phyloP scores from a whole-genome alignment of 2,329 filamentous ascomycete species.

The Blastomyces percursus region DNA sequence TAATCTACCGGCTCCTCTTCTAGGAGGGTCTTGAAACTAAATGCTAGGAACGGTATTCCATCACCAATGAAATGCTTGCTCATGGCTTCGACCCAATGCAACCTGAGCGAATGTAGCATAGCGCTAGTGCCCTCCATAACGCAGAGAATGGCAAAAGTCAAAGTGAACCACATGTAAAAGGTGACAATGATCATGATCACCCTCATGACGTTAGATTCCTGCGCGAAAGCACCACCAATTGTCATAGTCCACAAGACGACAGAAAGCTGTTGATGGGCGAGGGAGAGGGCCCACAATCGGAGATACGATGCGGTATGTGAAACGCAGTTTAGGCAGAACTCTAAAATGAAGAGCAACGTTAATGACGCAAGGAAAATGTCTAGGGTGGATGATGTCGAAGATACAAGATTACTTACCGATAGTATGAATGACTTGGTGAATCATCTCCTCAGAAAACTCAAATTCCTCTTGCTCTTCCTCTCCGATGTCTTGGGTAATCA shows the following conservation, averaged over 20 bases:
- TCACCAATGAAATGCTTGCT: slow-evolving; percentile 94
- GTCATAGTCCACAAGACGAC: slow-evolving; percentile 97
- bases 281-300: slow-evolving; percentile 92
- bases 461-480: slow-evolving; percentile 89
- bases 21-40: slow-evolving; percentile 72
- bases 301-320: slow-evolving; percentile 98
- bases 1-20: slow-evolving; percentile 60
- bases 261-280: slow-evolving; percentile 95
- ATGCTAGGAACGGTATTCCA: slow-evolving; percentile 75
- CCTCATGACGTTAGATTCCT: slow-evolving; percentile 51
- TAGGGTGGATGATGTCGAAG: background rate
- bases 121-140: slow-evolving; percentile 94
- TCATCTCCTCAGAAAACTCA: slow-evolving; percentile 95
- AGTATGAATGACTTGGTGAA: slow-evolving; percentile 97
- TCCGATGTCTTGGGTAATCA: slow-evolving; percentile 75
- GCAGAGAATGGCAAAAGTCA: slow-evolving; percentile 70
- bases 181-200: slow-evolving; percentile 70
- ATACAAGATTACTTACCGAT: slow-evolving; percentile 58
- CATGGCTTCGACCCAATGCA: slow-evolving; percentile 97
- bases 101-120: slow-evolving; percentile 82
- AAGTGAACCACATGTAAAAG: slow-evolving; percentile 83
- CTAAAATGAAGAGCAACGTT: slow-evolving; percentile 34
- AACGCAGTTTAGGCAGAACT: slow-evolving; percentile 98
- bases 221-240: slow-evolving; percentile 61
- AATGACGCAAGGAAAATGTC: slow-evolving; percentile 12